phyloP scores from a whole-genome alignment of 192 early-diverging fungal genomes.

The Mortierella claussenii region DNA sequence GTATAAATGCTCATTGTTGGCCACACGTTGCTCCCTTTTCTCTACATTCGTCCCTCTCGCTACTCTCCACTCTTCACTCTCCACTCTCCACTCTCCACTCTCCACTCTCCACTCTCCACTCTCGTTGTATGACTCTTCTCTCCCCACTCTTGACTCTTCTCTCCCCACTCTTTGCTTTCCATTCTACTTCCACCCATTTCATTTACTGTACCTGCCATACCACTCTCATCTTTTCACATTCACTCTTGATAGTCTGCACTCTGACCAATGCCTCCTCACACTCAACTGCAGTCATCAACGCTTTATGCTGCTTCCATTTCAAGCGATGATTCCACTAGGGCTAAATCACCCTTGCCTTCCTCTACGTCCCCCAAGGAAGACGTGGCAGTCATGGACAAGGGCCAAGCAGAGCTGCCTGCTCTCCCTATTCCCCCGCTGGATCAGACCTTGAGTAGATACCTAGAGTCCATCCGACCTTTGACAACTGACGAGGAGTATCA shows the following conservation, averaged over 20 bases:
- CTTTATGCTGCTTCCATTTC: background rate
- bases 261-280: constrained; percentile 15
- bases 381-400: constrained; percentile 45
- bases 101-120: background rate
- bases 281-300: background rate
- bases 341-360: too few species aligned
- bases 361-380: background rate
- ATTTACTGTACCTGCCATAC: too few species aligned
- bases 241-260: background rate
- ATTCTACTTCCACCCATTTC: background rate
- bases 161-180: constrained; percentile 8
- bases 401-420: constrained; percentile 48
- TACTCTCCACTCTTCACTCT: background rate
- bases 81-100: constrained; percentile 4
- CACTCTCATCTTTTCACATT: background rate
- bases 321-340: background rate
- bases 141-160: constrained; percentile 4
- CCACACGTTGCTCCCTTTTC: too few species aligned
- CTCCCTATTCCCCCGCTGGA: constrained; percentile 67
- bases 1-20: too few species aligned
- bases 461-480: constrained; percentile 60
- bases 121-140: background rate
- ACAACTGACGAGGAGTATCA: constrained; percentile 58
- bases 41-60: background rate
- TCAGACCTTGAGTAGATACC: constrained; percentile 63